Conservation (phyloP, 2,329 filamentous ascomycete genomes). For the Diaporthe helianthi region DNA sequence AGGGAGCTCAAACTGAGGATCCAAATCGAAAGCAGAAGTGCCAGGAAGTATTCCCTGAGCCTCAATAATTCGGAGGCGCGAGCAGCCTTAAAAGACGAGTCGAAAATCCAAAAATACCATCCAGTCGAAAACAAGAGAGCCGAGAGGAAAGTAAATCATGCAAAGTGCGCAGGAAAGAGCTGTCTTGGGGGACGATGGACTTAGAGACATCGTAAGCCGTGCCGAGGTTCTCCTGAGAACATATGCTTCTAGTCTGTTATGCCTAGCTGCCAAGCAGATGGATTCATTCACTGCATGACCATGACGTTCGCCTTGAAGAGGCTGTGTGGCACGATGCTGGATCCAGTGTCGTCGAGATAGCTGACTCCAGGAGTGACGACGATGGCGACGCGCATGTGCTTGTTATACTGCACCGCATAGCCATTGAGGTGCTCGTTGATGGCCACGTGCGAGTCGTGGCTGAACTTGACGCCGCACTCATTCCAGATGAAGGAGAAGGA, state of each 20-base stretch:
- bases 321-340: constrained; percentile 52
- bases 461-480: constrained; percentile 58
- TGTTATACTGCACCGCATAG: constrained; percentile 53
- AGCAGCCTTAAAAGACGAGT: not conserved
- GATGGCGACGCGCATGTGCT: constrained; percentile 60
- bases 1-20: not conserved
- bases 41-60: not conserved
- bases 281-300: constrained; percentile 51
- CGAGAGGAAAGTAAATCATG: not conserved
- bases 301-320: constrained; percentile 56
- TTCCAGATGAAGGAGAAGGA: constrained; percentile 52
- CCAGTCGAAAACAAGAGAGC: not conserved
- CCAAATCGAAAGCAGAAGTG: not conserved
- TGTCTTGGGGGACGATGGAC: not conserved
- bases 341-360: constrained; percentile 58
- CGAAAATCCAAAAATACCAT: not conserved
- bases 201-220: not conserved
- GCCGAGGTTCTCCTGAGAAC: not conserved
- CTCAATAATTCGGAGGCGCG: not conserved
- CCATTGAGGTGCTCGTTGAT: constrained; percentile 52
- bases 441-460: constrained; percentile 53
- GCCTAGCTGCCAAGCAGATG: no score
- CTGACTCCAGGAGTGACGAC: constrained; percentile 63
- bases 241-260: not conserved
- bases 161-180: not conserved